A percentile compares a stretch with the other conserved stretches of the same genome.
These are phyloP conservation scores for Colletotrichum camelliae DNA, from an alignment of 2,329 filamentous ascomycete genomes.

Conservation along the genomic window DNA sequence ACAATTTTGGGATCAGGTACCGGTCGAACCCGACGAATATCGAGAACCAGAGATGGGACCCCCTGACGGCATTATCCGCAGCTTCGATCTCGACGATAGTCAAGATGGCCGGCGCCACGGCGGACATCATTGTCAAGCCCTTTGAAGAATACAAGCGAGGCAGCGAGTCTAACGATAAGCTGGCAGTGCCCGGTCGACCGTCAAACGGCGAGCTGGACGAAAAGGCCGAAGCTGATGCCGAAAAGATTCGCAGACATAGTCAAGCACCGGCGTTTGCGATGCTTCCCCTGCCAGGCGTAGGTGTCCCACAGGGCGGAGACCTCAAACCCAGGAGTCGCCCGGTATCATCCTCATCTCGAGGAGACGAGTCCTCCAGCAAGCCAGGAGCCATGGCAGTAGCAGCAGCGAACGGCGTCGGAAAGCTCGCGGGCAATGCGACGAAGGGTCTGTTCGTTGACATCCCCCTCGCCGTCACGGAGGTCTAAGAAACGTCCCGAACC, in stretches of 20 bases:
- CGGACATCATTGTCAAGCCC: slow-evolving; percentile 12
- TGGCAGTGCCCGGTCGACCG: background rate
- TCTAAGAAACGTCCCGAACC: slow-evolving; percentile 21
- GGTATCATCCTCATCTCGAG: background rate
- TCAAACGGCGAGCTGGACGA: background rate
- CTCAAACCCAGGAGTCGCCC: background rate
- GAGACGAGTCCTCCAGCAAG: background rate
- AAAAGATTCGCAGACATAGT: background rate
- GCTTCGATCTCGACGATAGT: slow-evolving; percentile 19
- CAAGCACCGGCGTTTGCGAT: slow-evolving; percentile 8
- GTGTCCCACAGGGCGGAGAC: background rate
- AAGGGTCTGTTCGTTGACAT: slow-evolving; percentile 59
- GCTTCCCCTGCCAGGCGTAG: slow-evolving; percentile 11
- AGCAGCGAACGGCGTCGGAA: slow-evolving; percentile 55
- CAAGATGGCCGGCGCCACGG: slow-evolving; percentile 12
- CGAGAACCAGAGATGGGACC: slow-evolving; percentile 21
- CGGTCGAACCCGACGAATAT: slow-evolving; percentile 13
- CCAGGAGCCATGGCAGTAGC: slow-evolving; percentile 23
- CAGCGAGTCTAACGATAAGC: background rate
- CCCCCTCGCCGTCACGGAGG: slow-evolving; percentile 22
- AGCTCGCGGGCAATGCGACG: slow-evolving; percentile 61
- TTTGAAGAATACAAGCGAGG: slow-evolving; percentile 8
- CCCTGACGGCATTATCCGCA: slow-evolving; percentile 21
- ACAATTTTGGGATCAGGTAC: background rate
- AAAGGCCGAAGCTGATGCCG: background rate